phyloP scores from a whole-genome alignment of 768 basidiomycete species.

The Naganishia onofrii region DNA sequence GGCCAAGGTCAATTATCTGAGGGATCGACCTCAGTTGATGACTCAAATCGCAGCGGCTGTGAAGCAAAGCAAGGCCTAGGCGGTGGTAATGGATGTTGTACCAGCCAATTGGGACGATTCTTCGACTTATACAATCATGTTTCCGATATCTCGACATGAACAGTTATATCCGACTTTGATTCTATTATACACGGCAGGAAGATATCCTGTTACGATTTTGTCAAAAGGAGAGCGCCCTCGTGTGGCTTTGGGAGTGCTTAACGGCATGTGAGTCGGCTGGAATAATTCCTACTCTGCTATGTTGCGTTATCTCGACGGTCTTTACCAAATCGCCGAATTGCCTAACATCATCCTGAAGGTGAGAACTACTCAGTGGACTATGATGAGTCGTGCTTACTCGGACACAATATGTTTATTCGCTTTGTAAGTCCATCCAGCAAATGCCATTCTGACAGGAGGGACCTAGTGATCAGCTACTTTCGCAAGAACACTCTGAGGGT shows the following conservation, averaged over 20 bases:
- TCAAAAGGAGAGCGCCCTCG: neutral
- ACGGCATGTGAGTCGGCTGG: neutral
- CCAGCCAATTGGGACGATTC: neutral
- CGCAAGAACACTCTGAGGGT: no score
- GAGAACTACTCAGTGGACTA: no score
- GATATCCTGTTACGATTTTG: neutral
- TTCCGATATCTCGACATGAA: neutral
- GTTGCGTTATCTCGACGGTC: neutral
- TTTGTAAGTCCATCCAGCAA: slow-evolving; percentile 53
- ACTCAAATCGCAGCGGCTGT: slow-evolving; percentile 45
- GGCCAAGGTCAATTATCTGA: slow-evolving; percentile 48
- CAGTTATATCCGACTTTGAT: neutral
- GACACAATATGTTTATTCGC: slow-evolving; percentile 29
- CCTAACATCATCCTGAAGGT: neutral
- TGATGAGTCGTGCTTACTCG: slow-evolving; percentile 14
- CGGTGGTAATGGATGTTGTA: slow-evolving; percentile 5
- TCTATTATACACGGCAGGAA: neutral
- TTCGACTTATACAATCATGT: slow-evolving; percentile 4
- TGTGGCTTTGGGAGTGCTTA: neutral
- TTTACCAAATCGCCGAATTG: slow-evolving; percentile 9
- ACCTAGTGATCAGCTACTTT: neutral
- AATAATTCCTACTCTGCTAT: no score
- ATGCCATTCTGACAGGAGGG: slow-evolving; percentile 42
- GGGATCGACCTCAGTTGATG: slow-evolving; percentile 48
- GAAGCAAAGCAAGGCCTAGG: slow-evolving; percentile 36